Evolutionary conservation across 495 filamentous ascomycete species (phyloP).

Genomic region (Friedmanniomyces endolithicus): DNA sequence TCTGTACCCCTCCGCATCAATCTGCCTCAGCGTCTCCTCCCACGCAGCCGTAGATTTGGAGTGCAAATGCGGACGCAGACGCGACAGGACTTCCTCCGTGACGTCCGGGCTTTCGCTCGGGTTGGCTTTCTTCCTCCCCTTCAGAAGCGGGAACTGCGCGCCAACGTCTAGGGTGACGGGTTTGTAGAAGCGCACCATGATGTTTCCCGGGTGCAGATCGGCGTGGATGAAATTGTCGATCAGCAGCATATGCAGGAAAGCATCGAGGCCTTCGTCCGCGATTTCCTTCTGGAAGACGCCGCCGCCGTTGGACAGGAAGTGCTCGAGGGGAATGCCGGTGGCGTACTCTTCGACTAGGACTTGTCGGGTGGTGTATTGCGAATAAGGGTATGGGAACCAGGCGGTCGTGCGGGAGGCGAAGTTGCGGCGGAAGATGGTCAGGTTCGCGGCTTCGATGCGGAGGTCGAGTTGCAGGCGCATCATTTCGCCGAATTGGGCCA

Average conservation of each 20-base stretch:
- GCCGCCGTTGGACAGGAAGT: conserved; percentile 81
- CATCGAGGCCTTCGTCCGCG: conserved; percentile 87
- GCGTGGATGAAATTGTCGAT: conserved; percentile 98
- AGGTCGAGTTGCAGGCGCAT: conserved; percentile 94
- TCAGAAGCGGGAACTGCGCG: conserved; percentile 37
- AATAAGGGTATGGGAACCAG: conserved; percentile 91
- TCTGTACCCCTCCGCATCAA: conserved; percentile 84
- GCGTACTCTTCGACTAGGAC: conserved; percentile 95
- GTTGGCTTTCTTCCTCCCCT: conserved; percentile 12
- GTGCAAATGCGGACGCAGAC: conserved; percentile 59
- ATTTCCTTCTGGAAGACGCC: conserved; percentile 91
- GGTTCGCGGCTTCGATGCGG: conserved; percentile 85
- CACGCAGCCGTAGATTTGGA: conserved; percentile 46
- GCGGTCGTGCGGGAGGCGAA: conserved; percentile 83
- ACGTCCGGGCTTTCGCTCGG: conserved; percentile 47
- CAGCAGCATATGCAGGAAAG: conserved; percentile 95
- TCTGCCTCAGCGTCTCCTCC: conserved; percentile 55
- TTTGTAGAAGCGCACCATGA: conserved; percentile 98
- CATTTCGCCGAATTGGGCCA: conserved; percentile 90
- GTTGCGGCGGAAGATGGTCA: conserved; percentile 76
- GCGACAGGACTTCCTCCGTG: conserved; percentile 71
- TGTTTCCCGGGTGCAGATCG: conserved; percentile 97
- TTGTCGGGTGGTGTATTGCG: conserved; percentile 78
- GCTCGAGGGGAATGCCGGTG: conserved; percentile 78
- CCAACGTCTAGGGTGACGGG: conserved; percentile 49